Evolutionary conservation across 2,329 filamentous ascomycete species (phyloP).

Genomic region (Tolypocladium tropicale): DNA sequence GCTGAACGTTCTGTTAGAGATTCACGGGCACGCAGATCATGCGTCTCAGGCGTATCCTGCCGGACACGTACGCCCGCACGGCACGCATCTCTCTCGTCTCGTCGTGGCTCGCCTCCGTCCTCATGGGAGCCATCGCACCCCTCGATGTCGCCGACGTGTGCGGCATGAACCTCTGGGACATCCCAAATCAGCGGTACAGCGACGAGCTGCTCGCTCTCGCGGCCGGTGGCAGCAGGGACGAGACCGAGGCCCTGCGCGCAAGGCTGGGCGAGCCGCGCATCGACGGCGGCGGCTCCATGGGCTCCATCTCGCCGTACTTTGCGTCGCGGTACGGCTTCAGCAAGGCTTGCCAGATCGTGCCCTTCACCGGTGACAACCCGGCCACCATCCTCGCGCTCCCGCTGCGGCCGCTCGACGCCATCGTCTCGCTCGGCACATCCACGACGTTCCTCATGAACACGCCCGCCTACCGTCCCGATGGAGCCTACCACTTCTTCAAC

Average conservation of each 20-base stretch:
- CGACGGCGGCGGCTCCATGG: conserved; percentile 73
- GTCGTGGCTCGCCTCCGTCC: conserved; percentile 84
- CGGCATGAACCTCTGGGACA: conserved; percentile 96
- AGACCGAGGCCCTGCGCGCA: conserved; percentile 50
- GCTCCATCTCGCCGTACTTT: conserved; percentile 70
- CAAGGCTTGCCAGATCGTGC: conserved; percentile 62
- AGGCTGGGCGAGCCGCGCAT: conserved; percentile 74
- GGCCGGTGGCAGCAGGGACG: conserved; percentile 47
- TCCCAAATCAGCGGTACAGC: conserved; percentile 62
- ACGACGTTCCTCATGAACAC: conserved; percentile 98
- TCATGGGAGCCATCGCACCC: conserved; percentile 76
- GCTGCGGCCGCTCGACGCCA: conserved; percentile 77
- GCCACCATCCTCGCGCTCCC: conserved; percentile 89
- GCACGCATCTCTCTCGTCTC: conserved; percentile 86
- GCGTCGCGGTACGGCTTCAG: conserved; percentile 68
- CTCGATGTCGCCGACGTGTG: conserved; percentile 92
- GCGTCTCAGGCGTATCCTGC: conserved; percentile 70
- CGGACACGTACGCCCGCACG: conserved; percentile 71
- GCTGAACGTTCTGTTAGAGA: conserved; percentile 40
- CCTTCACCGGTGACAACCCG: conserved; percentile 94
- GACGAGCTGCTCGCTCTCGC: conserved; percentile 65
- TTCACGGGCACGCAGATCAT: conserved; percentile 98
- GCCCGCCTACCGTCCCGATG: conserved; percentile 78
- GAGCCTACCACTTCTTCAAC: conserved; percentile 95
- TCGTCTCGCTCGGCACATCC: conserved; percentile 88